phyloP scores from a whole-genome alignment of 257 asterid species.

The Misopates orontium region DNA sequence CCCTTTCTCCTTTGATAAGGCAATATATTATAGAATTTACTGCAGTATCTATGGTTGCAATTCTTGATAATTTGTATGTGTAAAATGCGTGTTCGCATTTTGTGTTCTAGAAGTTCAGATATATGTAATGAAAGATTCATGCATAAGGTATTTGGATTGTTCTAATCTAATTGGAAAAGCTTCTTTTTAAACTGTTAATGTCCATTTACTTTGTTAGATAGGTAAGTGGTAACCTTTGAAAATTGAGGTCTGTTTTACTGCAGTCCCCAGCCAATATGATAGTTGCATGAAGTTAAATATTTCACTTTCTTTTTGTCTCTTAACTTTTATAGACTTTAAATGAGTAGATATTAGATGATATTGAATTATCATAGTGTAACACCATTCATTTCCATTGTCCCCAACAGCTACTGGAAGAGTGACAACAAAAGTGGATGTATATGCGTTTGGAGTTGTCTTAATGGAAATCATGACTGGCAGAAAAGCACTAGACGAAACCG shows the following conservation, averaged over 20 bases:
- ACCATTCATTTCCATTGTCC: too few relatives aligned
- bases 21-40: not conserved
- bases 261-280: too few relatives aligned
- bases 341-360: too few relatives aligned
- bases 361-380: too few relatives aligned
- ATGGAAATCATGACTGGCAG: conserved; percentile 90
- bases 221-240: too few relatives aligned
- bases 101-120: not conserved
- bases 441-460: conserved; percentile 85
- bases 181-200: not conserved
- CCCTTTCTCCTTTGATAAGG: not conserved
- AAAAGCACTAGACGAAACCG: conserved; percentile 74
- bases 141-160: not conserved
- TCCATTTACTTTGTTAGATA: too few relatives aligned
- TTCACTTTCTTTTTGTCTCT: too few relatives aligned
- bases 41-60: not conserved
- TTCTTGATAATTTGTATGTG: not conserved
- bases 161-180: not conserved
- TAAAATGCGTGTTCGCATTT: not conserved
- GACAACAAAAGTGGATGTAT: conserved; percentile 88
- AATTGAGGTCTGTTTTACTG: too few relatives aligned
- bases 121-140: not conserved
- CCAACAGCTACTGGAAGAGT: conserved; percentile 90
- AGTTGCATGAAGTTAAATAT: too few relatives aligned
- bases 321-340: too few relatives aligned